Evolutionary conservation across 2,329 filamentous ascomycete genomes (phyloP).

Genomic region (Ramularia endophylla): DNA sequence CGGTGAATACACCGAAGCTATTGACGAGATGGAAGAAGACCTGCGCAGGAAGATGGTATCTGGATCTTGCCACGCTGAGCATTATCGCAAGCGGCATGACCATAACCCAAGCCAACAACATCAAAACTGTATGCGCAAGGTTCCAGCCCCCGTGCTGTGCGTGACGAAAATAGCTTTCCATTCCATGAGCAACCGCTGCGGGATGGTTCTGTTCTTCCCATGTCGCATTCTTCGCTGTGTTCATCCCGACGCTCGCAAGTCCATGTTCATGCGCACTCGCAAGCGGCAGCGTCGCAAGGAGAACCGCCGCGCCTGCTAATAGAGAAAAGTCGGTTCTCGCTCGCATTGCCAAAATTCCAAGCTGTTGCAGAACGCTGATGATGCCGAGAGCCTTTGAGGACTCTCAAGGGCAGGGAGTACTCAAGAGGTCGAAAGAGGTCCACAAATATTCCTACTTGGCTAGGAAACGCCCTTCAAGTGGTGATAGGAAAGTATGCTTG

Average conservation of each 20-base stretch:
- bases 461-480: too few species aligned
- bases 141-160: slow-evolving; percentile 52
- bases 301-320: slow-evolving; percentile 29
- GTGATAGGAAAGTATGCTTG: too few species aligned
- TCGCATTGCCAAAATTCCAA: slow-evolving; percentile 13
- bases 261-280: slow-evolving; percentile 37
- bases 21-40: slow-evolving; percentile 46
- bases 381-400: too few species aligned
- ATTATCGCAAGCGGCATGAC: slow-evolving; percentile 73
- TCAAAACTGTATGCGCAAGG: slow-evolving; percentile 62
- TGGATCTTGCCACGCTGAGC: slow-evolving; percentile 75
- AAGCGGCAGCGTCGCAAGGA: slow-evolving; percentile 36
- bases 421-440: too few species aligned
- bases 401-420: too few species aligned
- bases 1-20: slow-evolving; percentile 56
- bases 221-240: slow-evolving; percentile 6
- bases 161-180: slow-evolving; percentile 53
- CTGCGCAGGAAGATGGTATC: slow-evolving; percentile 64
- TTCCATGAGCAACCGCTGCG: slow-evolving; percentile 10
- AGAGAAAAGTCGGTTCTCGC: slow-evolving; percentile 3
- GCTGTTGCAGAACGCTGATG: too few species aligned
- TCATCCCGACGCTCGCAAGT: slow-evolving; percentile 25
- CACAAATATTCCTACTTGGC: too few species aligned
- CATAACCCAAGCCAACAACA: slow-evolving; percentile 67
- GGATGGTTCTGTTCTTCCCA: slow-evolving; percentile 26